These are phyloP conservation scores for Lagenidium sp. DNA, from an alignment of 352 stramenopile genomes.

Conservation along the genomic window DNA sequence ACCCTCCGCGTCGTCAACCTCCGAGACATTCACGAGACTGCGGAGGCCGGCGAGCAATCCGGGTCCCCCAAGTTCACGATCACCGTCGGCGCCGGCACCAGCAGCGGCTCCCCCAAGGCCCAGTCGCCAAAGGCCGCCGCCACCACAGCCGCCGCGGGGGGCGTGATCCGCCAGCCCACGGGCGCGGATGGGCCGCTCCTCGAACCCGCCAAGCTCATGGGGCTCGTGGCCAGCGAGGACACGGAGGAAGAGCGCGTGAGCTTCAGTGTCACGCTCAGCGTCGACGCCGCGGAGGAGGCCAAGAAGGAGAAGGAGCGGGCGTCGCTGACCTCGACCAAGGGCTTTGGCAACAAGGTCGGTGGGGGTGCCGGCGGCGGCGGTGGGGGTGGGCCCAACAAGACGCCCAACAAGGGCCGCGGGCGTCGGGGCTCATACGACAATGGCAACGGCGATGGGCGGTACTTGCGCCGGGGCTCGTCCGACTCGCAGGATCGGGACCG, in stretches of 20 bases:
- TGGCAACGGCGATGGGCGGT: too few relatives aligned
- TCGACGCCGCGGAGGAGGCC: constrained; percentile 54
- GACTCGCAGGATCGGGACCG: too few relatives aligned
- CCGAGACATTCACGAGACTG: constrained; percentile 33
- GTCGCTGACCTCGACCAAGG: constrained; percentile 25
- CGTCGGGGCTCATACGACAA: not conserved
- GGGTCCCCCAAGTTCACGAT: constrained; percentile 26
- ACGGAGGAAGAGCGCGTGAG: constrained; percentile 62
- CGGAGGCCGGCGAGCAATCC: constrained; percentile 7
- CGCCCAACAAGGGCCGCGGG: constrained; percentile 10
- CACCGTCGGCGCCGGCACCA: constrained; percentile 15
- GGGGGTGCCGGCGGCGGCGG: constrained; percentile 8
- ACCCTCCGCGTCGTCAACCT: constrained; percentile 75
- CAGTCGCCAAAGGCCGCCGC: constrained; percentile 1
- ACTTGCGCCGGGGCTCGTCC: too few relatives aligned
- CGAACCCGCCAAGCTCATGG: constrained; percentile 74
- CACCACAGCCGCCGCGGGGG: too few relatives aligned
- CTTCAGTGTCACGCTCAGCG: constrained; percentile 75
- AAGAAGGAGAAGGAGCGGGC: constrained; percentile 50
- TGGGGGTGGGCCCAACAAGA: constrained; percentile 24
- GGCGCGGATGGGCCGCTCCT: constrained; percentile 63
- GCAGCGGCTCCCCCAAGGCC: constrained; percentile 3
- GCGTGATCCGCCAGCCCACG: constrained; percentile 60
- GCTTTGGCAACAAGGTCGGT: constrained; percentile 7
- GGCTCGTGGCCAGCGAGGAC: constrained; percentile 49